Evolutionary conservation across 768 basidiomycete species (phyloP).

Genomic region (Hygrocybe coccinea): DNA sequence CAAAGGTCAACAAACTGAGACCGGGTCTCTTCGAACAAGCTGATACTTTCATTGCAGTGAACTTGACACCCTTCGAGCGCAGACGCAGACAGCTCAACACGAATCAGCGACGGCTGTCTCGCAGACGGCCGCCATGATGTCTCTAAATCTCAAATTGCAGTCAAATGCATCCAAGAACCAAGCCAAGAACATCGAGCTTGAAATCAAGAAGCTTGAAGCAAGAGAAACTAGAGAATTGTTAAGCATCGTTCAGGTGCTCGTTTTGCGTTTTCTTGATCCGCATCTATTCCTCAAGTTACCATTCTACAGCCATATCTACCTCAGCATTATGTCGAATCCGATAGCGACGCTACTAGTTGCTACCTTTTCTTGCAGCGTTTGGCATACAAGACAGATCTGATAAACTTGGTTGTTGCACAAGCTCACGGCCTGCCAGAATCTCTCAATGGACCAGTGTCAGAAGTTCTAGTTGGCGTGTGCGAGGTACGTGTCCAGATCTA

Average conservation of each 20-base stretch:
- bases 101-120: conserved; percentile 80
- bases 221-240: conserved; percentile 77
- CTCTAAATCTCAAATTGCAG: conserved; percentile 91
- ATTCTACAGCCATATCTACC: conserved; percentile 82
- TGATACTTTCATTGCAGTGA: conserved; percentile 49
- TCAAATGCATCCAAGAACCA: conserved; percentile 88
- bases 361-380: conserved; percentile 92
- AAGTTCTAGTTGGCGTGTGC: conserved; percentile 87
- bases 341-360: conserved; percentile 82
- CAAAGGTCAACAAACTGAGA: conserved; percentile 56
- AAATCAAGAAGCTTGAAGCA: conserved; percentile 80
- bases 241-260: conserved; percentile 69
- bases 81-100: conserved; percentile 78
- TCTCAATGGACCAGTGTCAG: conserved; percentile 75
- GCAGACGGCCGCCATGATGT: conserved; percentile 91
- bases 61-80: conserved; percentile 73
- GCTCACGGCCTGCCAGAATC: conserved; percentile 81
- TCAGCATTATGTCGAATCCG: conserved; percentile 82
- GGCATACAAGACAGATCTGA: conserved; percentile 79
- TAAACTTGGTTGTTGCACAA: conserved; percentile 77
- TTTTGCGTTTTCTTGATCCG: background rate
- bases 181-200: conserved; percentile 82
- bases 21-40: background rate
- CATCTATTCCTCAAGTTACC: background rate
- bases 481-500: conserved; percentile 51